Base-by-base conservation (phyloP, 73 alveolate species). In the Paramecium pentaurelia region DNA sequence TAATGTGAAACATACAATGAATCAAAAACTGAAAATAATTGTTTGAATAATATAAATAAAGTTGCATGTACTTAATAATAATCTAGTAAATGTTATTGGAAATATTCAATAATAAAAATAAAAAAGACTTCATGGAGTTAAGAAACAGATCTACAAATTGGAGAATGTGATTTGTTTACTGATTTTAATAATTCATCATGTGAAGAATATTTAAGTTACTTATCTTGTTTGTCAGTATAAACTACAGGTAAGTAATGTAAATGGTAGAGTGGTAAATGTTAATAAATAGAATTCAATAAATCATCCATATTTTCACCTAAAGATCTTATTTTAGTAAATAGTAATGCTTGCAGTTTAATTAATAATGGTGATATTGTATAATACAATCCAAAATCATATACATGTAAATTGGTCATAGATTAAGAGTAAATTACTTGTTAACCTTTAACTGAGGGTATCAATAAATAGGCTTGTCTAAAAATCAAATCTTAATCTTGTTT, bases 301-400 rank as follows among this genome's bases (percentile, higher is more conserved):
- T 27, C 70, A 9, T 7, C 30, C 16, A 18, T 25, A 40, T 32
- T 77, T 47, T 8, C 90, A 44, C 45, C 28, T 8, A 77, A 34
- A 20, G 28, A 37, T 7, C 45, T 40, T 10, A 44, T 27, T 18
- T 44, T 44, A 77, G 54, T 77, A 1, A 77, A 77, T 42, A 27
- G 60, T 12, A 77, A 77, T 77, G 90, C 90, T 0, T 77, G 90
- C 22, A 58, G 90, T 8, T 77, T 77, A 44, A 40, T 77, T 20
- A 77, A 32, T 42, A 47, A 60, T 60, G 83, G 45, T 4, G 90
- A 47, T 10, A 1, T 27, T 12, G 90, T 47, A 44, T 12, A 77
- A 27, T 77, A 77, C 28, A 38, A 77, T 18, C 42, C 42, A n/a
- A 47, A 77, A 25, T 37, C 73, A 22, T 44, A 16, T 22, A 8